These are phyloP conservation scores for Acrocalymma vagum DNA, from an alignment of 2,329 filamentous ascomycete species.

Conservation along the genomic window DNA sequence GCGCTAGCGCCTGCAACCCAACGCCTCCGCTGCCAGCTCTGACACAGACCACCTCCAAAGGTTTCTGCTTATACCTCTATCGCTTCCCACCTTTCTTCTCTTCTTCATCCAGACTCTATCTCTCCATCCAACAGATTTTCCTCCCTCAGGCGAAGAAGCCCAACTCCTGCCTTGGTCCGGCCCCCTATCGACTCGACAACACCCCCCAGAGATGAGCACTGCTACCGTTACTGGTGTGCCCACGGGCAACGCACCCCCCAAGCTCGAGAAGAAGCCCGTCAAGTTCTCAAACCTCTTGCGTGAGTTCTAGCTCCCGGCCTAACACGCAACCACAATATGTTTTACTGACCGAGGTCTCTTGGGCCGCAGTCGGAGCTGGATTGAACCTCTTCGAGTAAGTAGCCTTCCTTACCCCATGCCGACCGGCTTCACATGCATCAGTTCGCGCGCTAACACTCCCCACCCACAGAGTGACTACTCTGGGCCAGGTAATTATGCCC, in stretches of 20 bases:
- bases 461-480: slow-evolving; percentile 66
- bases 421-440: slow-evolving; percentile 9
- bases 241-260: slow-evolving; percentile 55
- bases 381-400: slow-evolving; percentile 92
- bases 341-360: slow-evolving; percentile 35
- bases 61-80: slow-evolving; percentile 18
- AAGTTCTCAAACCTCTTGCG: slow-evolving; percentile 98
- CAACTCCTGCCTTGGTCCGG: slow-evolving; percentile 98
- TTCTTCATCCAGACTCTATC: slow-evolving; percentile 9
- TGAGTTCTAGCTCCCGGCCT: slow-evolving; percentile 49
- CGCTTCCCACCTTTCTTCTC: slow-evolving; percentile 20
- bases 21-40: no score
- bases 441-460: slow-evolving; percentile 10
- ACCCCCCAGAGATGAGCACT: slow-evolving; percentile 63
- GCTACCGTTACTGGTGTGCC: slow-evolving; percentile 56
- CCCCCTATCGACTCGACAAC: slow-evolving; percentile 65
- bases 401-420: not conserved
- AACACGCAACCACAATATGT: no score
- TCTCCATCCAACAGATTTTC: slow-evolving; percentile 19
- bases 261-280: slow-evolving; percentile 97
- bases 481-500: slow-evolving; percentile 65
- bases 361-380: slow-evolving; percentile 76
- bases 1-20: no score
- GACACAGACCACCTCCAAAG: slow-evolving; percentile 35
- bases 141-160: slow-evolving; percentile 76